A percentile compares a stretch with the other conserved stretches of the same genome.
Conservation (phyloP, 2,329 filamentous ascomycete species). For the Cytospora schulzeri region DNA sequence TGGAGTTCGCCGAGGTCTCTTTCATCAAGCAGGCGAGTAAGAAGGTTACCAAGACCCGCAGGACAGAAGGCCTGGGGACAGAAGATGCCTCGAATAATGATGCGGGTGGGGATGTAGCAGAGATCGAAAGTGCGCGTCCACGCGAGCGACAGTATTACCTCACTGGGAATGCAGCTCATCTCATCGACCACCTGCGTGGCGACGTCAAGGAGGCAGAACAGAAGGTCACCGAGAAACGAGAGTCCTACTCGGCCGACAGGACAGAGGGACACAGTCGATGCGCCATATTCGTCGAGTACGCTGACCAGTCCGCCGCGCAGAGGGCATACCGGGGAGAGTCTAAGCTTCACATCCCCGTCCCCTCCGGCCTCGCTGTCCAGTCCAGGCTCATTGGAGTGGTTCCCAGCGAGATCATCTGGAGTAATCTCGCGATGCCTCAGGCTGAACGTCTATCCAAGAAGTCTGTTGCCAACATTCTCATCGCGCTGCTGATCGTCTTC, state of each 20-base stretch:
- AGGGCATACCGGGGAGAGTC: conserved; percentile 79
- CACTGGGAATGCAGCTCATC: conserved; percentile 18
- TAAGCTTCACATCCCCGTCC: conserved; percentile 66
- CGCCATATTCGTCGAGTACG: conserved; percentile 92
- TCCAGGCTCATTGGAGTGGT: conserved; percentile 81
- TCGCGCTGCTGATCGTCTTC: conserved; percentile 63
- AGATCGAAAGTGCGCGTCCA: conserved; percentile 24
- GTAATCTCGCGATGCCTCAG: conserved; percentile 26
- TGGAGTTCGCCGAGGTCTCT: conserved; percentile 30
- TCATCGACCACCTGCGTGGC: conserved; percentile 22
- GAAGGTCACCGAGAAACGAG: conserved; percentile 42
- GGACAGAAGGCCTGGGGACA: not conserved
- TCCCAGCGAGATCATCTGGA: conserved; percentile 83
- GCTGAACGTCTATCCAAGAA: conserved; percentile 27
- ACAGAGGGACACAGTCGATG: conserved; percentile 16
- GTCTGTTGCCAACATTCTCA: conserved; percentile 22
- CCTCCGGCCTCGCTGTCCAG: conserved; percentile 67
- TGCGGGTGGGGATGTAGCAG: conserved; percentile 1
- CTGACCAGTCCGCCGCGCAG: conserved; percentile 80
- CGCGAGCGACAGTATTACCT: conserved; percentile 22
- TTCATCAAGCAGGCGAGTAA: conserved; percentile 67
- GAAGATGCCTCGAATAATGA: not conserved
- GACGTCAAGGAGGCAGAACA: conserved; percentile 18
- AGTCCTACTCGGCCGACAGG: conserved; percentile 44
- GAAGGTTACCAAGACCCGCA: conserved; percentile 53